phyloP scores from a whole-genome alignment of 495 filamentous ascomycete species.

The Podospora pseudocomata region DNA sequence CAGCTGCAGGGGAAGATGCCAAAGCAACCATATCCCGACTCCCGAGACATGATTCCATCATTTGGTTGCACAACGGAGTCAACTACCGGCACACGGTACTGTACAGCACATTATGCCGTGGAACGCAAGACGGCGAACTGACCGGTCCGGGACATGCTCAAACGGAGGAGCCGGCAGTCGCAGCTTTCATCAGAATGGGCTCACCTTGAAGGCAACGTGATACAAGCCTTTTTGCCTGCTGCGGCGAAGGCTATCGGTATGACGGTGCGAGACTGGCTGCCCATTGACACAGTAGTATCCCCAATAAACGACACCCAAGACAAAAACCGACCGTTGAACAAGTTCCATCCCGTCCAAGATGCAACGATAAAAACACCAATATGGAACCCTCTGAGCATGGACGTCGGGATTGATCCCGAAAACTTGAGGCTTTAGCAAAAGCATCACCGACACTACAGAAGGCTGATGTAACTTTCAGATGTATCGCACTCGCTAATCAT shows the following conservation, averaged over 20 bases:
- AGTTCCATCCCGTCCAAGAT: slow-evolving; percentile 1
- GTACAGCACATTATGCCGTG: background rate
- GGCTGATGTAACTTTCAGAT: background rate
- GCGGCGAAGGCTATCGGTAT: background rate
- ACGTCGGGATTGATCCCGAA: slow-evolving; percentile 1
- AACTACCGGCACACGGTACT: background rate
- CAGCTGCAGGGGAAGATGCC: background rate
- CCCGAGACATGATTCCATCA: background rate
- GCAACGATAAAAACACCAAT: background rate
- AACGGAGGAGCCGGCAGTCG: background rate
- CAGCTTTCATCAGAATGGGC: too few relatives aligned
- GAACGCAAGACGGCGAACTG: background rate
- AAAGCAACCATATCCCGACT: background rate
- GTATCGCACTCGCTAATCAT: background rate
- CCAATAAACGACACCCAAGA: background rate
- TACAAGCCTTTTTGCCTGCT: background rate
- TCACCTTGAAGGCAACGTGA: background rate
- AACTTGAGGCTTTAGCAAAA: background rate
- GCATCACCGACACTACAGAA: slow-evolving; percentile 1
- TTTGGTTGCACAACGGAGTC: background rate
- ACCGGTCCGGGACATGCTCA: background rate
- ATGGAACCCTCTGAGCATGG: background rate
- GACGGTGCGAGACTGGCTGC: background rate
- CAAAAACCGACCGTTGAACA: background rate
- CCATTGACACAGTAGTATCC: background rate